A percentile compares a stretch with the other conserved stretches of the same genome.
Evolutionary conservation across 2,329 filamentous ascomycete genomes (phyloP).

Genomic region (Colletotrichum agaves): DNA sequence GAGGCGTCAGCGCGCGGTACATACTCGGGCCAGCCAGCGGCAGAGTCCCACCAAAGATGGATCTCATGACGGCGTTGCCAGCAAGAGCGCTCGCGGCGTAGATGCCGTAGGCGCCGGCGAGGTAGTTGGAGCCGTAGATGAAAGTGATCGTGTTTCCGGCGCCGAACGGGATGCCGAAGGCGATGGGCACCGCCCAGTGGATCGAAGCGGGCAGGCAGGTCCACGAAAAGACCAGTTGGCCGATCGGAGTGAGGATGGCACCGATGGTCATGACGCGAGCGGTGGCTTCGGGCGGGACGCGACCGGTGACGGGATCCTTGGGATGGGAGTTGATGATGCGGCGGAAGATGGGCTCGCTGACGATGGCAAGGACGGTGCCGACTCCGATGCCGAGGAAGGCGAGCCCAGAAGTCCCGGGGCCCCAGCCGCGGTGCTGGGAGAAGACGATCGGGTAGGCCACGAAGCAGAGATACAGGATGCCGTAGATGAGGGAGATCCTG

Average conservation of each 20-base stretch:
- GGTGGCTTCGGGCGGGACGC: conserved; percentile 80
- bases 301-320: conserved; percentile 79
- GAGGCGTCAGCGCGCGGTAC: conserved; percentile 75
- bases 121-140: conserved; percentile 84
- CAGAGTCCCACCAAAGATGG: conserved; percentile 78
- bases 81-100: conserved; percentile 85
- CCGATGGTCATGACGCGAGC: conserved; percentile 84
- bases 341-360: conserved; percentile 77
- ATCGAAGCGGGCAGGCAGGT: conserved; percentile 81
- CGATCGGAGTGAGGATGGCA: conserved; percentile 77
- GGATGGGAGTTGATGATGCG: conserved; percentile 81
- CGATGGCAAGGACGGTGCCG: conserved; percentile 70
- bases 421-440: conserved; percentile 79
- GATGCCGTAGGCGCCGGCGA: conserved; percentile 79
- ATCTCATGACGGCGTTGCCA: conserved; percentile 80
- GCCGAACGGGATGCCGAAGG: conserved; percentile 83
- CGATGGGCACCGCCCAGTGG: conserved; percentile 83
- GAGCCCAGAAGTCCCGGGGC: conserved; percentile 76
- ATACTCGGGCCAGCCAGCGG: conserved; percentile 80
- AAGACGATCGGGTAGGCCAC: conserved; percentile 92
- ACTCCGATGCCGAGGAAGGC: conserved; percentile 80
- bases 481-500: conserved; percentile 83
- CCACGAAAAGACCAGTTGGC: conserved; percentile 90
- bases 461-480: conserved; percentile 89
- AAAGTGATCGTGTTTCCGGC: conserved; percentile 81